Evolutionary conservation across 2,329 filamentous ascomycete genomes (phyloP).

Genomic region (Bipolaris victoriae): DNA sequence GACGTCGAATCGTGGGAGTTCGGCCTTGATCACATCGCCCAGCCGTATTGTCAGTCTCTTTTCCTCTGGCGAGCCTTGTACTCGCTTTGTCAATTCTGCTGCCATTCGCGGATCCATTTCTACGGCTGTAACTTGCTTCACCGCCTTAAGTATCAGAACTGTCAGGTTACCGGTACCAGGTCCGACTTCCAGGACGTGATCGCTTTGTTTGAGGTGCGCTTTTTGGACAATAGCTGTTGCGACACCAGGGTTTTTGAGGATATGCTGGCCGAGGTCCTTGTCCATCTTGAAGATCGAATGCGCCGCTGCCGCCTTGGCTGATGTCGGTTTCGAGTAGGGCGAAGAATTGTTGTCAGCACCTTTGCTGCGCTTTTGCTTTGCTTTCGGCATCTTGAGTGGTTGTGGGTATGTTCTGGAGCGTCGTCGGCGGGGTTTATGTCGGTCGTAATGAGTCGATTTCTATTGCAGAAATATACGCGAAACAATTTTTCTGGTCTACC

Average conservation of each 20-base stretch:
- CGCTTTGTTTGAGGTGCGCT: conserved; percentile 86
- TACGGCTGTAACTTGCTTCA: conserved; percentile 82
- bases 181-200: conserved; percentile 86
- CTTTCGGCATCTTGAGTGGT: conserved; percentile 54
- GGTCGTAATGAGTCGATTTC: background rate
- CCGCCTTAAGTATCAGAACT: conserved; percentile 84
- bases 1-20: conserved; percentile 76
- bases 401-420: background rate
- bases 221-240: conserved; percentile 84
- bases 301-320: conserved; percentile 57
- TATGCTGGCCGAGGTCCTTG: conserved; percentile 86
- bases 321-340: conserved; percentile 53
- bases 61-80: conserved; percentile 80
- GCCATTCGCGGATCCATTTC: conserved; percentile 97
- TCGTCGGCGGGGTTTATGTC: background rate
- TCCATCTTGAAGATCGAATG: conserved; percentile 99
- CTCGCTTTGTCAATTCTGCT: conserved; percentile 90
- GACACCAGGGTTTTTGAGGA: conserved; percentile 89
- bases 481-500: background rate
- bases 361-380: conserved; percentile 46
- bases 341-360: conserved; percentile 43
- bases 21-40: conserved; percentile 89
- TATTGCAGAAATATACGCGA: background rate
- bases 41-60: conserved; percentile 86
- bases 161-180: conserved; percentile 90